Evolutionary conservation across 2,329 filamentous ascomycete species (phyloP).

Genomic region (Chalaropsis thielavioides): DNA sequence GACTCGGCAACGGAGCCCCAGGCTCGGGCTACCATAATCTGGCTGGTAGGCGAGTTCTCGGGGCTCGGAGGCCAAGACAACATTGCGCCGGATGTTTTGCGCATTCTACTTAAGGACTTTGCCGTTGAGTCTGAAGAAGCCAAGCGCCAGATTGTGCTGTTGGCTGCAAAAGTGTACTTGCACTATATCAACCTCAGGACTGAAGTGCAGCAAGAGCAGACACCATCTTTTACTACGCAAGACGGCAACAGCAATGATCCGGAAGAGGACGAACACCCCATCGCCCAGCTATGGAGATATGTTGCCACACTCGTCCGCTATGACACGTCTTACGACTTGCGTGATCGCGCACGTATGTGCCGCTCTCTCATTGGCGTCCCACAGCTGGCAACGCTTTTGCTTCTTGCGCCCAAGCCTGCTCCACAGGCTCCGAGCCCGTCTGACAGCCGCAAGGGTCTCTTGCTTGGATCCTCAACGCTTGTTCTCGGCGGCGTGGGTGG

Average conservation of each 20-base stretch:
- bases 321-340: constrained; percentile 86
- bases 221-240: constrained; percentile 24
- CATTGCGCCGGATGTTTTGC: constrained; percentile 81
- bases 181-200: constrained; percentile 62
- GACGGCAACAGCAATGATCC: constrained; percentile 27
- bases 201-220: constrained; percentile 27
- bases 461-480: constrained; percentile 72
- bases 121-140: constrained; percentile 69
- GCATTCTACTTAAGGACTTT: constrained; percentile 77
- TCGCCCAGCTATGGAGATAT: constrained; percentile 71
- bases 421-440: constrained; percentile 83
- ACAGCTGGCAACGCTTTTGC: constrained; percentile 76
- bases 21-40: constrained; percentile 87
- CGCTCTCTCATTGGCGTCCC: constrained; percentile 68
- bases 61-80: constrained; percentile 68
- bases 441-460: constrained; percentile 61
- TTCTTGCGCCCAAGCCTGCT: constrained; percentile 86
- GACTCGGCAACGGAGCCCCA: constrained; percentile 77
- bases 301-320: constrained; percentile 75
- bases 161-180: constrained; percentile 93
- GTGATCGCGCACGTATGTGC: constrained; percentile 80
- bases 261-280: constrained; percentile 44
- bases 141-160: constrained; percentile 78
- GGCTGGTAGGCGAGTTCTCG: constrained; percentile 91
- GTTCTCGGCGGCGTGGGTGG: constrained; percentile 66